Evolutionary conservation across 805 yeast genomes (phyloP).

Genomic region (Hanseniaspora valbyensis): DNA sequence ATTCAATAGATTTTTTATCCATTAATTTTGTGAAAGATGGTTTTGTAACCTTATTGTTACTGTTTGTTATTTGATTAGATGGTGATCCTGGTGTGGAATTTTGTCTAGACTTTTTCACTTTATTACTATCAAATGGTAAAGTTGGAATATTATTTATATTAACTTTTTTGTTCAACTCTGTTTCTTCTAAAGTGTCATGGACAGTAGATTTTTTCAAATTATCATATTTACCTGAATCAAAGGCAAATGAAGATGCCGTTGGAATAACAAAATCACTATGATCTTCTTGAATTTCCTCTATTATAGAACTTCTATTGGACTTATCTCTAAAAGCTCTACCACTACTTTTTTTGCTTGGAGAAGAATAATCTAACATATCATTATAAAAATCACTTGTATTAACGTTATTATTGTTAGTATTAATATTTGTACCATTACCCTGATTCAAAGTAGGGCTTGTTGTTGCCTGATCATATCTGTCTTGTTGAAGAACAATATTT

Average conservation of each 20-base stretch:
- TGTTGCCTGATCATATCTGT: background rate
- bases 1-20: background rate
- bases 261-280: conserved; percentile 13
- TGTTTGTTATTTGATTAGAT: background rate
- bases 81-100: background rate
- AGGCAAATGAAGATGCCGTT: conserved; percentile 5
- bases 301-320: conserved; percentile 12
- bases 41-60: background rate
- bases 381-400: background rate
- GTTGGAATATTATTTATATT: background rate
- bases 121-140: conserved; percentile 2
- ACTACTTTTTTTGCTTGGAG: background rate
- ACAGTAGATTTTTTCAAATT: background rate
- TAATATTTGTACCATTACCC: background rate
- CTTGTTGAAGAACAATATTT: background rate
- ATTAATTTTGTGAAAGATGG: background rate
- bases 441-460: background rate
- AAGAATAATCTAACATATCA: conserved; percentile 14
- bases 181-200: conserved; percentile 14
- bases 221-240: background rate
- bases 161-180: conserved; percentile 8
- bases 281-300: conserved; percentile 5
- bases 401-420: background rate
- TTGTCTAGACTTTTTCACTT: background rate
- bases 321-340: conserved; percentile 7